Base-by-base conservation (phyloP, 495 filamentous ascomycete species). In the Cudoniella acicularis region DNA sequence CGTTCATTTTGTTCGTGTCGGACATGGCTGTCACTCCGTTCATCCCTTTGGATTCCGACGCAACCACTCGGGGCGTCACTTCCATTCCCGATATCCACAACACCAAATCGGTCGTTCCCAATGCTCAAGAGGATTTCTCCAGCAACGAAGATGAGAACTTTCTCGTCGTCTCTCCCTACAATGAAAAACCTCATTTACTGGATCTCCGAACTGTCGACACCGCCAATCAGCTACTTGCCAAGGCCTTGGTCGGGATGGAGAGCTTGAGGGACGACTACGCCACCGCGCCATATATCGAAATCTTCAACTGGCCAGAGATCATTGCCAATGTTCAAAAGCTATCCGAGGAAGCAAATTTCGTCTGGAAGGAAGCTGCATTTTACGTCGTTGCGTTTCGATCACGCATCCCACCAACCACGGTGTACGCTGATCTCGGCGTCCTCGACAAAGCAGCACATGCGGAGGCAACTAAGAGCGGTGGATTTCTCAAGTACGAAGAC, bases 311-410 rank as follows among this genome's bases (percentile, higher is more conserved):
- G 88, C 54, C 65, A 10, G 77, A 82, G 18, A 73, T 94, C 3
- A 73, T 91, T 13, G 69, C 72, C 10, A 71, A 75, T 21, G 68
- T 93, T 46, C 71, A 69, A 57, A 60, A 74, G 1, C 69, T 87
- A 48, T 73, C 56, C 42, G 68, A 69, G 4, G 61, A 69, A 20
- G 72, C 74, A 2, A 69, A 74, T n/a, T 78, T 84, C 56, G 49
- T 60, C 0, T 95, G 88, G 87, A 82, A 76, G 49, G 72, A 76
- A 41, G 79, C 78, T 50, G 75, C 75, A 26, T 96, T 92, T 75
- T 96, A 91, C 63, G 77, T 95, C 42, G 90, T 96, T 18, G 85
- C 84, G 8, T 96, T 96, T 71, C 80, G 90, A 1, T 94, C 89
- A 0, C 79, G 72, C 54, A 80, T 94, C 17, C 77, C 79, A 4